Base-by-base conservation (phyloP, 78 protist genomes). In the Acrasis kona region DNA sequence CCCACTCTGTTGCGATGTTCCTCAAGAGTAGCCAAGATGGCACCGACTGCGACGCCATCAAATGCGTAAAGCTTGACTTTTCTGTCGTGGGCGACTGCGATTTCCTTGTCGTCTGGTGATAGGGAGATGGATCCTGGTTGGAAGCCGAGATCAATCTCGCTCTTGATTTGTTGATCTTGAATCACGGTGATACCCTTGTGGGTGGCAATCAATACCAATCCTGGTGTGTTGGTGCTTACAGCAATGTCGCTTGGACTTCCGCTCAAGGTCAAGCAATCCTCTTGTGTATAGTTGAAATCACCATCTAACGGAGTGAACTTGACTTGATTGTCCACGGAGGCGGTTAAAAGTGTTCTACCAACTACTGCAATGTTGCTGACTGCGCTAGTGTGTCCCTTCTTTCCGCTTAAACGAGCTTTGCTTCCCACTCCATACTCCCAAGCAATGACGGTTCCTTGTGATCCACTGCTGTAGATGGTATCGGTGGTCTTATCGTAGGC, bases 1-100 rank as follows among this genome's bases (percentile, higher is more conserved):
- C 72, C 89, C 57, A 93, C 72, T 50, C 19, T 50, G 19, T 19
- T 19, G 19, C 19, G 61, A 50, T 50, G 61, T n/a, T 50, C 19
- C 19, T 19, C 19, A n/a, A 50, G 19, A 50, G 19, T 19, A n/a
- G 19, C 19, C 19, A n/a, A 19, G n/a, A n/a, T n/a, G 19, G 19
- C 61, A n/a, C 19, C 19, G 19, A 50, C 19, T 50, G 19, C 61
- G 19, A n/a, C 61, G 19, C 61, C 61, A 19, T 50, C 19, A n/a
- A 50, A 50, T 50, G 61, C 19, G 19, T 50, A 50, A 50, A 50
- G 19, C 19, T 50, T 19, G 19, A 50, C 19, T 50, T 50, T 50
- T 50, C 19, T 50, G 61, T 50, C 61, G 19, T 19, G 34, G 19
- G 34, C 61, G 19, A 50, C 61, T n/a, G 61, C 61, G 19, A 50